Evolutionary conservation across 176 grass and related monocot genomes (phyloP), one percentile per base, ranked within the genome.

Genomic region (Areca catechu): DNA sequence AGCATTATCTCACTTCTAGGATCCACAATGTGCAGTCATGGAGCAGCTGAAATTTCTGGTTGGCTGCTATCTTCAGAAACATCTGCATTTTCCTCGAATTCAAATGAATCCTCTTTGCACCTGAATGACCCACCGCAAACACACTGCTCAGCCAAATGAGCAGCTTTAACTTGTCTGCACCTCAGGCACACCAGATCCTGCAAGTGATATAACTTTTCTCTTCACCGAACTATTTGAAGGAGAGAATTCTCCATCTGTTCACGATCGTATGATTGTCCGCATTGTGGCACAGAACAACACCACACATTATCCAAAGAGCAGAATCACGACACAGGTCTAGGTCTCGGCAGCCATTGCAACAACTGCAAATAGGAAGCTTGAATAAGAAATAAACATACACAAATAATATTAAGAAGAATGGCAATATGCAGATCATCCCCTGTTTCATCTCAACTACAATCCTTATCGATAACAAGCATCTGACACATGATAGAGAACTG

Each of bases 181-280:
- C 80, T 84, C 17, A 76, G 27, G 71, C 92, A 97, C 16, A 88
- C 70, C 66, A 97, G 68, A 56, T 97, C 92, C 69, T 97, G 92
- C 63, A 97, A 28, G 71, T 97, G 92, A 30, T 97, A 97, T 30
- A 97, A 69, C 83, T 86, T 79, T 61, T 97, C 92, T 63, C 92
- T 77, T 83, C 88, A 86, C 7, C 86, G 87, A 5, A 97, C 69
- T 22, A 97, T 77, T 74, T 91, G 86, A 25, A 97, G 68, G 51
- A 97, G 86, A 16, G 83, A 61, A 23, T 97, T 88, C 60, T 91
- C 83, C 63, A 88, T 82, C 56, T 97, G 77, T 75, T 91, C 86
- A 12, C 72, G 75, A 50, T 85, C 69, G 77, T 97, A 97, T 37
- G 86, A 86, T 43, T 90, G 92, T 48, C 86, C 80, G 34, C 86